Percentiles rank a stretch among this genome's conserved stretches.
Conservation (phyloP, 2,329 filamentous ascomycete genomes). For the Aspergillus pseudoterreus region DNA sequence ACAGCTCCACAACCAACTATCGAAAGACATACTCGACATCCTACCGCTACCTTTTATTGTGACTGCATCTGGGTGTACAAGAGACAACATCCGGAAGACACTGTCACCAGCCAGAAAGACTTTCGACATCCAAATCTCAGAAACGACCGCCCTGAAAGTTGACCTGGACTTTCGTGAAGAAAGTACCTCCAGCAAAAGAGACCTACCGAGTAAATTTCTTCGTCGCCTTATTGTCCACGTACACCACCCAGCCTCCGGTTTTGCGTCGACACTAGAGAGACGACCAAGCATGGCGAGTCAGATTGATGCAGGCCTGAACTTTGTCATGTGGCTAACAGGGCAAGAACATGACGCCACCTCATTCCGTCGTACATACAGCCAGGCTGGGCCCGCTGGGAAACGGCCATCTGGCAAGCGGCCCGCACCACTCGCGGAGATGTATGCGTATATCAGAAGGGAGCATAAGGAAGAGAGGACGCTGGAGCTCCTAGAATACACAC, state of each 20-base stretch:
- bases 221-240: neutral
- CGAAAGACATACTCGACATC: neutral
- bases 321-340: neutral
- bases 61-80: neutral
- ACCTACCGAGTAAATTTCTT: neutral
- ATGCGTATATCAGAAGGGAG: neutral
- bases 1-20: neutral
- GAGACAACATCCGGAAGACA: neutral
- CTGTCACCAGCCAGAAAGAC: neutral
- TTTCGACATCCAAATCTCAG: neutral
- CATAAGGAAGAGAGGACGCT: neutral
- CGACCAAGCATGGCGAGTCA: neutral
- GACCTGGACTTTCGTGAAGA: neutral
- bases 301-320: neutral
- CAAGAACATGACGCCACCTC: neutral
- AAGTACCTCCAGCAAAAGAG: too few relatives aligned
- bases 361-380: neutral
- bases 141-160: neutral
- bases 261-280: neutral
- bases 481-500: neutral
- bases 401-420: neutral
- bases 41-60: neutral
- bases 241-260: neutral
- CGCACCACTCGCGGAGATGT: neutral
- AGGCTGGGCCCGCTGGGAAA: neutral